phyloP scores from a whole-genome alignment of 176 grass and related monocot species.

The bread wheat (Triticum aestivum) region DNA sequence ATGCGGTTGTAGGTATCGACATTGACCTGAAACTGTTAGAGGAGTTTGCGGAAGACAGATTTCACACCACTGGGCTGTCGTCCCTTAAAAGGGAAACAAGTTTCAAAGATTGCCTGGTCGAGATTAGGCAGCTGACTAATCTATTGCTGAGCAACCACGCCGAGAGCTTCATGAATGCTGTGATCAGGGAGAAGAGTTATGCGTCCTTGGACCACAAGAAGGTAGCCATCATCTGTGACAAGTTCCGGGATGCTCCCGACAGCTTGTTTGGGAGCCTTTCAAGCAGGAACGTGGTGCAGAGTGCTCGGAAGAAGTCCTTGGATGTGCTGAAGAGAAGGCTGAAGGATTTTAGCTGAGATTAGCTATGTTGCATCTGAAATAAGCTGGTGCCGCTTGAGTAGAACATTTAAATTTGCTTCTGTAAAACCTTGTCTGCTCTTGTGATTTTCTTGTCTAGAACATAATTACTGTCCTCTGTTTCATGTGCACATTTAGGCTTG shows the following conservation, averaged over 20 bases:
- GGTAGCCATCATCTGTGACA: constrained; percentile 15
- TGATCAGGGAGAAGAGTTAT: background rate
- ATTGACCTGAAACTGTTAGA: constrained; percentile 5
- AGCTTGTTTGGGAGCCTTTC: constrained; percentile 84
- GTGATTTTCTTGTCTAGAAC: background rate
- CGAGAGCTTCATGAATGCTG: constrained; percentile 1
- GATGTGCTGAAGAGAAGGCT: constrained; percentile 87
- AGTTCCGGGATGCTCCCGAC: constrained; percentile 60
- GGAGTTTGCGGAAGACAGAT: constrained; percentile 13
- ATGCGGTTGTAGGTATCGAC: constrained; percentile 12
- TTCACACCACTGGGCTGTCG: background rate
- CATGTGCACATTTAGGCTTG: background rate
- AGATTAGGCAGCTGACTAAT: constrained; percentile 19
- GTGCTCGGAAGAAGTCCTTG: constrained; percentile 84
- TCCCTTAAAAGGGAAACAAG: background rate
- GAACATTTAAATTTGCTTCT: background rate
- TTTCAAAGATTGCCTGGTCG: constrained; percentile 8
- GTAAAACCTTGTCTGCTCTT: background rate
- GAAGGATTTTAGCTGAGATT: constrained; percentile 86
- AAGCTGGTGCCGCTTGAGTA: too few species aligned
- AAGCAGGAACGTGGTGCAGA: constrained; percentile 60
- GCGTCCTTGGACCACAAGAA: constrained; percentile 13
- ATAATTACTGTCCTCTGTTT: background rate
- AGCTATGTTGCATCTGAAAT: background rate
- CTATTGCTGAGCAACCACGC: constrained; percentile 14